Evolutionary conservation across 2,329 filamentous ascomycete genomes (phyloP), one percentile per base, ranked within the genome.

Genomic region (Curvularia hawaiiensis): DNA sequence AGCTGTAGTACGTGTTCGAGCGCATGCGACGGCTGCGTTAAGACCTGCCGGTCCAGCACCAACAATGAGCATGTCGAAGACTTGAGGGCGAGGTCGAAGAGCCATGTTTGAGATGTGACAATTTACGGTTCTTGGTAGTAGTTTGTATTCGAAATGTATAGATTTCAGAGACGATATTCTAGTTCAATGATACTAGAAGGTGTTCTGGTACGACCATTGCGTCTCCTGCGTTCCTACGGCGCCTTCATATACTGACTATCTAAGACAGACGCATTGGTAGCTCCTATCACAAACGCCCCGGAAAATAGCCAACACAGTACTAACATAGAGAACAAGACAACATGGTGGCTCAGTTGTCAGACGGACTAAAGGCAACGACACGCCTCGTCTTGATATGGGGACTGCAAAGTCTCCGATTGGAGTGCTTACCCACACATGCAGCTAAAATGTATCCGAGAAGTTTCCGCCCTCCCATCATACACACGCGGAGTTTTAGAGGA

Each of bases 41-140:
- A 83, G 73, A 7, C 80, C 80, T 0, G 79, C 79, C 8, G 80
- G 81, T 0, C 80, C 80, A 28, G 67, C 76, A 47, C 80, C 81
- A 14, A 75, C 59, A 49, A 76, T 71, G 30, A 76, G 61, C 22
- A 60, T 59, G 43, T 75, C 72, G 44, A 71, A 52, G 12, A 52
- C 31, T 8, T 41, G 54, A 11, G 54, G 54, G 24, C 49, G 54
- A 24, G 35, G 9, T 39, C 52, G 49, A 28, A 56, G 41, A 18
- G 49, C 26, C 49, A 56, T 56, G 22, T 39, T 16, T n/a, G 35
- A 38, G 20, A 18, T 14, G 20, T n/a, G 9, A 18, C 11, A 20
- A 7, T 38, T 40, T 16, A 18, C 5, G 9, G 26, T 11, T 16
- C 16, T 40, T 40, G 20, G 7, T 16, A 7, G 22, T 24, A 24